Conservation (phyloP, 768 basidiomycete genomes). For the Collybiopsis luxurians region DNA sequence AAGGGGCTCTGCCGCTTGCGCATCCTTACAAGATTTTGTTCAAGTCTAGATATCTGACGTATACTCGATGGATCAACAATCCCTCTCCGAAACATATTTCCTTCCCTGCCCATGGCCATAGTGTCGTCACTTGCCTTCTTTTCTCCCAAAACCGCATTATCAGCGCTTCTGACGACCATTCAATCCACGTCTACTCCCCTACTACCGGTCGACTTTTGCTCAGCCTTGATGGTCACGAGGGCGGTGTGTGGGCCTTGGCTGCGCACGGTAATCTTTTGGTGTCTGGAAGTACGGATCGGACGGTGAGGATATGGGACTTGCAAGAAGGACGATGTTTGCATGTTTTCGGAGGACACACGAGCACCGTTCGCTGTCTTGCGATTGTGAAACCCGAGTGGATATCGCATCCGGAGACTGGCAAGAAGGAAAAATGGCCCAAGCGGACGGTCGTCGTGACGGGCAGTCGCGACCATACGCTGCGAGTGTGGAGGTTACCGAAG, state of each 20-base stretch:
- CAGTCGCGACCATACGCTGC: conserved; percentile 64
- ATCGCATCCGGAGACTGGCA: conserved; percentile 59
- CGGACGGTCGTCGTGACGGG: conserved; percentile 73
- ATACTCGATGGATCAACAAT: conserved; percentile 76
- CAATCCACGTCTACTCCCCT: conserved; percentile 94
- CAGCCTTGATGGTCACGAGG: conserved; percentile 86
- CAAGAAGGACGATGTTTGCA: conserved; percentile 80
- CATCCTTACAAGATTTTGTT: conserved; percentile 93
- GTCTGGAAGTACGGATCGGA: conserved; percentile 91
- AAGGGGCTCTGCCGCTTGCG: conserved; percentile 58
- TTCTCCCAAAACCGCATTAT: conserved; percentile 95
- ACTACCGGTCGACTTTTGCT: conserved; percentile 70
- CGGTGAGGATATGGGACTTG: conserved; percentile 90
- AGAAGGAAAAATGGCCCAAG: conserved; percentile 69
- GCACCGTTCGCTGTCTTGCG: conserved; percentile 92
- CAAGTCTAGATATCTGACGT: conserved; percentile 83
- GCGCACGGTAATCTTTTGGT: conserved; percentile 86
- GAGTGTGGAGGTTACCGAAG: conserved; percentile 55
- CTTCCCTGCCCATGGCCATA: conserved; percentile 85
- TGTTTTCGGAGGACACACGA: conserved; percentile 94
- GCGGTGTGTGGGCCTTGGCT: conserved; percentile 96
- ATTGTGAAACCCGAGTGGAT: conserved; percentile 93
- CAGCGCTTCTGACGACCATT: conserved; percentile 95
- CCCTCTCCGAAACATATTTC: conserved; percentile 71
- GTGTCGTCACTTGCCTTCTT: conserved; percentile 94